Conservation (phyloP, 805 yeast genomes). For the Lipomyces spencermartinsiae region DNA sequence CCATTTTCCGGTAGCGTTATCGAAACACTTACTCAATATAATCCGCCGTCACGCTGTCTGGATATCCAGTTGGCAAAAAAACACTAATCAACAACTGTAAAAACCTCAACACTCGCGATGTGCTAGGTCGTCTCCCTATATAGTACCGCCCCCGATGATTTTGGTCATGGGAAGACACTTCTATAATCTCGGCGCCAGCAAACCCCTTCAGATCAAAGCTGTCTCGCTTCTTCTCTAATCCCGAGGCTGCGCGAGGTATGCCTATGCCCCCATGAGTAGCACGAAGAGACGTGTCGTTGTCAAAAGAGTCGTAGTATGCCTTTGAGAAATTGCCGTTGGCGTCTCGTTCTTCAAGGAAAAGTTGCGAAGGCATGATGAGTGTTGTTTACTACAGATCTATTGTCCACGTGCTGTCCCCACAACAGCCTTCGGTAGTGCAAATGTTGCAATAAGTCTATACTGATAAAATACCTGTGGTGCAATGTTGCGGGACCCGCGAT, state of each 20-base stretch:
- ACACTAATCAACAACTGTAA: slow-evolving; percentile 43
- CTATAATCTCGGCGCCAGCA: slow-evolving; percentile 5
- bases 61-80: slow-evolving; percentile 49
- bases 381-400: background rate
- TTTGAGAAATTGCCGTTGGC: slow-evolving; percentile 30
- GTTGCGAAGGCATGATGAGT: background rate
- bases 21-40: slow-evolving; percentile 40
- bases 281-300: background rate
- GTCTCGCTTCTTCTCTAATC: background rate
- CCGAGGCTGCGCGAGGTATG: background rate
- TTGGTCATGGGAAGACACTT: slow-evolving; percentile 18
- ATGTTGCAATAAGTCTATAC: background rate
- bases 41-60: slow-evolving; percentile 45
- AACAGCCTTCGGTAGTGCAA: background rate
- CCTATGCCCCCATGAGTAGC: background rate
- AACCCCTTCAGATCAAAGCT: background rate
- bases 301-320: slow-evolving; percentile 26
- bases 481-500: too few relatives aligned
- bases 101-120: slow-evolving; percentile 15
- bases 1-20: background rate
- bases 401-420: background rate
- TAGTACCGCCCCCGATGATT: background rate
- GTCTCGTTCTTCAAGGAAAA: slow-evolving; percentile 32
- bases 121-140: slow-evolving; percentile 4
- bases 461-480: too few relatives aligned